phyloP scores from a whole-genome alignment of 495 filamentous ascomycete species.

The Penicillium silybi region DNA sequence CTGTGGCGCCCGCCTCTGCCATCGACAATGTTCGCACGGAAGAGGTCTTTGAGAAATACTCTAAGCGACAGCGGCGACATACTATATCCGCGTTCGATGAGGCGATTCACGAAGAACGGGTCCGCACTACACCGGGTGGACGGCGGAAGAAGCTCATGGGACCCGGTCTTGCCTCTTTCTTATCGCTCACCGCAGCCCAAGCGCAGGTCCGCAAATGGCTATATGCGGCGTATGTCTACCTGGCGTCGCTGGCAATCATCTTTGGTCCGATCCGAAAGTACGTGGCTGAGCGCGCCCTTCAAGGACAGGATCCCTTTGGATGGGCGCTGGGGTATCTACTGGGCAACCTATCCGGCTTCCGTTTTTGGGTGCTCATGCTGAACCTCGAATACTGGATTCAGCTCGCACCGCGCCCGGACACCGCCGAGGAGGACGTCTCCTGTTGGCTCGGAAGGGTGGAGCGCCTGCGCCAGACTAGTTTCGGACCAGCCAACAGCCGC shows the following conservation, averaged over 20 bases:
- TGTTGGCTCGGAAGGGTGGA: slow-evolving; percentile 56
- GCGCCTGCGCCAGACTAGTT: slow-evolving; percentile 48
- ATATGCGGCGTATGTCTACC: slow-evolving; percentile 77
- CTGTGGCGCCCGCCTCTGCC: slow-evolving; percentile 14
- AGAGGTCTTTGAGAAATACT: slow-evolving; percentile 18
- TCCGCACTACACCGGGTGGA: slow-evolving; percentile 57
- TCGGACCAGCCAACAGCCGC: slow-evolving; percentile 80
- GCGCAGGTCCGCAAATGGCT: slow-evolving; percentile 73
- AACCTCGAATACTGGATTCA: slow-evolving; percentile 73
- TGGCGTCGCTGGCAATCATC: slow-evolving; percentile 57
- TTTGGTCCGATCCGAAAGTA: slow-evolving; percentile 68
- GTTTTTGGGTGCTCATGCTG: slow-evolving; percentile 59
- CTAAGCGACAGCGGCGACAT: slow-evolving; percentile 46
- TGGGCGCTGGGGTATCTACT: slow-evolving; percentile 91
- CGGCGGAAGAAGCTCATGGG: slow-evolving; percentile 66
- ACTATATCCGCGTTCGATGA: slow-evolving; percentile 46
- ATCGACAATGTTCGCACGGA: slow-evolving; percentile 23
- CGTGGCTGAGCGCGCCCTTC: slow-evolving; percentile 60
- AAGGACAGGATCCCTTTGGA: slow-evolving; percentile 74
- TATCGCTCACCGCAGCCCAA: slow-evolving; percentile 75
- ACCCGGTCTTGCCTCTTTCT: slow-evolving; percentile 63
- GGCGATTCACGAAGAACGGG: slow-evolving; percentile 26
- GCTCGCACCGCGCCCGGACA: slow-evolving; percentile 54
- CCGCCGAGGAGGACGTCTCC: slow-evolving; percentile 22
- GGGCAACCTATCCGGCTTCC: slow-evolving; percentile 67